Evolutionary conservation across 176 grass and related monocot genomes (phyloP), one percentile per base, ranked within the genome.

Genomic region (Chloris gayana): DNA sequence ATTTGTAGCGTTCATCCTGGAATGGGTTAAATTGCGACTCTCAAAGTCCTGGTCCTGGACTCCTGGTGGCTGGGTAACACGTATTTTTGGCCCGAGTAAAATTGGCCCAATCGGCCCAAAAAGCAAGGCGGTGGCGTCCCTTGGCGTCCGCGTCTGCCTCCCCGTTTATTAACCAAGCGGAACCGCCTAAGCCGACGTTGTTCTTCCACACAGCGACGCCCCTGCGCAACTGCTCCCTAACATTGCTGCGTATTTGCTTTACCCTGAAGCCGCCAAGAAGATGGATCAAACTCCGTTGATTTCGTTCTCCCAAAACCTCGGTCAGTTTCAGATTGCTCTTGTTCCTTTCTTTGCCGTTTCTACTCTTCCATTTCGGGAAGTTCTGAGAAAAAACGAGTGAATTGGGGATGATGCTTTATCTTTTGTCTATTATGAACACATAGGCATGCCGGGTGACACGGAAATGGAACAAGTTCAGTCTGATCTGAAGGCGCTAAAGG

Each of bases 401-500:
- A 42, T 12, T 10, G 22, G 14, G 14, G 58, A 65, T 1, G 18
- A 22, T n/a, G 59, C 14, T 50, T 58, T 33, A 0, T 25, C 1
- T 78, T 46, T 70, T 18, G 30, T 46, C 11, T 12, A 39, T 13
- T 41, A 60, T 45, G 21, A 61, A 27, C 4, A 53, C 81, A 74
- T 0, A 1, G 42, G 56, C 59, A 30, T 37, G 71, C 14, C 29
- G 83, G 91, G 87, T 14, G 80, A 68, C 26, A 7, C n/a, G 32
- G 82, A 58, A 30, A 76, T 82, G 27, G 76, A 87, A 31, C 38
- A 90, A 56, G 56, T 90, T 4, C 21, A 57, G 46, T 85, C 88
- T 46, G 89, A 97, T 82, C 49, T 97, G 13, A 29, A 85, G 33
- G 84, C 82, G 25, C 64, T 97, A 27, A 88, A 88, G 80, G 87